Percentiles rank a stretch among this genome's conserved stretches.
Conservation (phyloP, 2,329 filamentous ascomycete species). For the Beauveria scarabaeidicola region DNA sequence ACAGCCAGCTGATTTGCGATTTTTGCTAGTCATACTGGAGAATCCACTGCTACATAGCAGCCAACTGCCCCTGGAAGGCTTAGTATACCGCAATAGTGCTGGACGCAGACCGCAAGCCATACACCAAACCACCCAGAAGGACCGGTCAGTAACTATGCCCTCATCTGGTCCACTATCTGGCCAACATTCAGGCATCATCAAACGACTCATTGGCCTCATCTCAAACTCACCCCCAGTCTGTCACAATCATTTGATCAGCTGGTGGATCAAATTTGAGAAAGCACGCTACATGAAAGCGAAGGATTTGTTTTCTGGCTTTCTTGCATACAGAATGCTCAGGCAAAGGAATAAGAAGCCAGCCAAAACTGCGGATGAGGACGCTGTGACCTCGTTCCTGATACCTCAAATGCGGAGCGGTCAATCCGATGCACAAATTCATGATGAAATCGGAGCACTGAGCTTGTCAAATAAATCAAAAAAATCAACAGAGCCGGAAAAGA, state of each 20-base stretch:
- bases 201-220: constrained; percentile 71
- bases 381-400: constrained; percentile 59
- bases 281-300: constrained; percentile 63
- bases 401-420: constrained; percentile 63
- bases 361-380: constrained; percentile 46
- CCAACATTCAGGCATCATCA: constrained; percentile 75
- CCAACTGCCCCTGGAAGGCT: constrained; percentile 31
- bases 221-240: constrained; percentile 68
- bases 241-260: constrained; percentile 67
- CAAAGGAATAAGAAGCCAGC: constrained; percentile 60
- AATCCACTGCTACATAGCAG: constrained; percentile 64
- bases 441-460: constrained; percentile 55
- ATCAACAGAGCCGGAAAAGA: constrained; percentile 45
- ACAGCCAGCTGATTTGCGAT: constrained; percentile 62
- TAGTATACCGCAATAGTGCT: constrained; percentile 24
- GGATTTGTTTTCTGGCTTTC: constrained; percentile 67
- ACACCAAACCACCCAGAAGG: constrained; percentile 13
- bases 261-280: constrained; percentile 66
- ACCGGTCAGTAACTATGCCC: constrained; percentile 16
- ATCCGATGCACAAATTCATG: constrained; percentile 63
- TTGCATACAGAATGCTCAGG: constrained; percentile 70
- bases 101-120: constrained; percentile 15
- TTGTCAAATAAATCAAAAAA: constrained; percentile 45
- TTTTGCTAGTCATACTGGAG: constrained; percentile 66
- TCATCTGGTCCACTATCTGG: constrained; percentile 42